These are phyloP conservation scores for Chlamydomonas incerta DNA, from an alignment of 139 green algal species.

Conservation along the genomic window DNA sequence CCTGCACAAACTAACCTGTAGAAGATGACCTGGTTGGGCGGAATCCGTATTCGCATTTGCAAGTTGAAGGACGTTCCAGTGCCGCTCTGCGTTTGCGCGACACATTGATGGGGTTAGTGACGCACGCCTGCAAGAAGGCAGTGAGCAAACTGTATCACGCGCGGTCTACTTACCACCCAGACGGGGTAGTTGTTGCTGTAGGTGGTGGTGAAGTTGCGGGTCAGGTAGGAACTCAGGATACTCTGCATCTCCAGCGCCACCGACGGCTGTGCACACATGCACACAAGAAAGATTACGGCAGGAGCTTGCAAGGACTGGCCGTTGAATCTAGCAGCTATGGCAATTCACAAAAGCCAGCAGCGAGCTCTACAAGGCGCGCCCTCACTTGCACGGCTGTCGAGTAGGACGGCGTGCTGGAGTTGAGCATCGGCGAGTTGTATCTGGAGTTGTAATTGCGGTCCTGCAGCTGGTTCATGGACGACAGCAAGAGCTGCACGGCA, in stretches of 20 bases:
- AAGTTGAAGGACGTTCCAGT: constrained; percentile 43
- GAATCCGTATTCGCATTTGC: constrained; percentile 54
- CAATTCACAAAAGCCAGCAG: too few relatives aligned
- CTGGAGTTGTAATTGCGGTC: constrained; percentile 40
- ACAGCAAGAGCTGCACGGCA: constrained; percentile 34
- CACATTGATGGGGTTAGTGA: not conserved
- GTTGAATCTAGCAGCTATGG: too few relatives aligned
- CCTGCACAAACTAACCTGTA: constrained; percentile 61
- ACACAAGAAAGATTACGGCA: not conserved
- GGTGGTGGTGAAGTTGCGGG: constrained; percentile 55
- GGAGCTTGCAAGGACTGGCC: not conserved
- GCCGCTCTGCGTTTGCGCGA: constrained; percentile 21
- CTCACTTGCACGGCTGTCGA: constrained; percentile 38
- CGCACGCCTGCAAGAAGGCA: too few relatives aligned
- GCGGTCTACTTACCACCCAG: constrained; percentile 55
- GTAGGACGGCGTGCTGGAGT: constrained; percentile 15
- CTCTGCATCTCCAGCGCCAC: constrained; percentile 40
- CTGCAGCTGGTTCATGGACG: constrained; percentile 36
- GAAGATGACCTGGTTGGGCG: constrained; percentile 53
- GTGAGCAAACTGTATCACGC: too few relatives aligned
- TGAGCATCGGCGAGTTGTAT: constrained; percentile 51
- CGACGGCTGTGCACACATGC: constrained; percentile 16
- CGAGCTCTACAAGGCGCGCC: too few relatives aligned
- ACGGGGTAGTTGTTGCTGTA: constrained; percentile 55
- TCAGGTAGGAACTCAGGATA: constrained; percentile 49